Conservation (phyloP, 2,329 filamentous ascomycete genomes). For the Fusarium clavum region DNA sequence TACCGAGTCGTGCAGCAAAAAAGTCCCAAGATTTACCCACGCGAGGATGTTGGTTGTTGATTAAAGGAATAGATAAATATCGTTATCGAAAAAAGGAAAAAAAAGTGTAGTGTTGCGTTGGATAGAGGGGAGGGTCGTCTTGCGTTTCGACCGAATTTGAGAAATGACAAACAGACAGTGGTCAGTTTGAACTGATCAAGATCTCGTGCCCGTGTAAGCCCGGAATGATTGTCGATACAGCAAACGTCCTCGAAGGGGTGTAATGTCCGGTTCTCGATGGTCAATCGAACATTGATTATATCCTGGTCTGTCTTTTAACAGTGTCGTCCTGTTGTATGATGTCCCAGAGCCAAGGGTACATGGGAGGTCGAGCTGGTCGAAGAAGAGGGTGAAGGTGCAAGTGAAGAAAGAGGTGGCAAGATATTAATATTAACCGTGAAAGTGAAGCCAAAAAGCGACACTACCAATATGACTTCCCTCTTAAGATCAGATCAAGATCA, state of each 20-base stretch:
- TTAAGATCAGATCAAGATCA: slow-evolving; percentile 7
- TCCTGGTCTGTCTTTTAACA: slow-evolving; percentile 1
- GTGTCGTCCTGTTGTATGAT: slow-evolving; percentile 11
- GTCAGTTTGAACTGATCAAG: slow-evolving; percentile 24
- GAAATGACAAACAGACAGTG: slow-evolving; percentile 18
- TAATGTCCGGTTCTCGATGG: slow-evolving; percentile 21
- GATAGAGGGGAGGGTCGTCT: slow-evolving; percentile 6
- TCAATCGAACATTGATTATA: slow-evolving; percentile 11
- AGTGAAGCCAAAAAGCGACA: slow-evolving; percentile 28
- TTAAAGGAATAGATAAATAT: slow-evolving; percentile 24
- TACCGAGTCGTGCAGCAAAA: slow-evolving; percentile 35
- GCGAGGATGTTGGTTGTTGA: slow-evolving; percentile 12
- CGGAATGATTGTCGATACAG: slow-evolving; percentile 17
- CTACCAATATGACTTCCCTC: slow-evolving; percentile 8
- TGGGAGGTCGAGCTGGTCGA: slow-evolving; percentile 34
- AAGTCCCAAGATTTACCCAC: slow-evolving; percentile 15
- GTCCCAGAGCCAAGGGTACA: slow-evolving; percentile 16
- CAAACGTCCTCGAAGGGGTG: slow-evolving; percentile 11
- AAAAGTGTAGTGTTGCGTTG: slow-evolving; percentile 14
- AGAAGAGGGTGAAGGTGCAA: slow-evolving; percentile 17
- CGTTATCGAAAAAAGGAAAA: slow-evolving; percentile 19
- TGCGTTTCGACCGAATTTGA: slow-evolving; percentile 7
- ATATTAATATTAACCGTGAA: slow-evolving; percentile 9
- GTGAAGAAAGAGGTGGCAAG: slow-evolving; percentile 22
- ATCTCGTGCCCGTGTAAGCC: slow-evolving; percentile 39